A percentile compares a stretch with the other conserved stretches of the same genome.
These are phyloP conservation scores for Lachnellula cervina DNA, from an alignment of 2,329 filamentous ascomycete genomes.

Conservation along the genomic window DNA sequence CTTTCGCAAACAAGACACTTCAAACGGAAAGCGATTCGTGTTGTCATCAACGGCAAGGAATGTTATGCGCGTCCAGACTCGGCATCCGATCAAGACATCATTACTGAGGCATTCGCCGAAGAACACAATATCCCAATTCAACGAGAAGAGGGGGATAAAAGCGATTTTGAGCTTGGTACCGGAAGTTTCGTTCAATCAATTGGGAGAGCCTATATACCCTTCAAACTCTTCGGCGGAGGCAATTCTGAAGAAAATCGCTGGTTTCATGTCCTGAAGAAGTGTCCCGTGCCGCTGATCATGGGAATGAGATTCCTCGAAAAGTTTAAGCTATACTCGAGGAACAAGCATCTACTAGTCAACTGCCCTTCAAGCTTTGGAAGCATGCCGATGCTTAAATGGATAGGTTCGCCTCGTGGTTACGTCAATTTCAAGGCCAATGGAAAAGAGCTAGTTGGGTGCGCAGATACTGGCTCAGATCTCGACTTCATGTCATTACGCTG, in stretches of 20 bases:
- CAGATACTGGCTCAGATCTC: constrained; percentile 11
- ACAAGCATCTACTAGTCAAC: constrained; percentile 4
- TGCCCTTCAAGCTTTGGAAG: not conserved
- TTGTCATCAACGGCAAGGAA: not conserved
- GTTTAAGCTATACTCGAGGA: constrained; percentile 3
- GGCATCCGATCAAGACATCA: constrained; percentile 6
- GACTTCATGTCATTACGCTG: constrained; percentile 10
- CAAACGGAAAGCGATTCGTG: constrained; percentile 5
- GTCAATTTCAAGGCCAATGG: constrained; percentile 6
- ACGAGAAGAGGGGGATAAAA: not conserved
- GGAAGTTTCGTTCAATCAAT: not conserved
- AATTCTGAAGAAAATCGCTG: not conserved
- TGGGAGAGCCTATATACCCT: constrained; percentile 4
- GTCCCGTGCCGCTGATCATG: constrained; percentile 8
- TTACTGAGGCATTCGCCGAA: constrained; percentile 5
- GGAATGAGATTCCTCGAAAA: constrained; percentile 4
- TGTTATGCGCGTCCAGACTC: constrained; percentile 9
- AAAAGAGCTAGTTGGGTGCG: not conserved
- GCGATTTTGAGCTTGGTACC: not conserved
- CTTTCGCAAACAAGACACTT: not conserved
- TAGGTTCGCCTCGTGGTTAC: constrained; percentile 4
- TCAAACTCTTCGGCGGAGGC: not conserved
- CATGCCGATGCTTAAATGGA: constrained; percentile 5
- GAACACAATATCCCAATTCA: constrained; percentile 2
- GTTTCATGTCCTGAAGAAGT: constrained; percentile 9